Conservation (phyloP, 1,284 basidiomycete species). For the Ceratobasidium sp. region DNA sequence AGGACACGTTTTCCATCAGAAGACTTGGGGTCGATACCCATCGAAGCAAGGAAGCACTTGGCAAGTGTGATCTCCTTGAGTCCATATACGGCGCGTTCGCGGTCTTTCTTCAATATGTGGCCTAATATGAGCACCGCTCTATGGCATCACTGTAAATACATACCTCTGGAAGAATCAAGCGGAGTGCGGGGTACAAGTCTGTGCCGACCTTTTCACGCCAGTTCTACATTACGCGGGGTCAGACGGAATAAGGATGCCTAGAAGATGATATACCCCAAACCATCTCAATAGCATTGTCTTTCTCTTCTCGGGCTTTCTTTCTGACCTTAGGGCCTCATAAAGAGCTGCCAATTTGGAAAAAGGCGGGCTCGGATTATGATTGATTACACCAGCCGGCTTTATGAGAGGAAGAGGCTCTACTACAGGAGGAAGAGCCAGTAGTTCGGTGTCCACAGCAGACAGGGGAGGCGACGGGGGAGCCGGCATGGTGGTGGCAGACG, state of each 20-base stretch:
- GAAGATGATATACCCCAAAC: conserved; percentile 65
- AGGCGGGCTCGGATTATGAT: conserved; percentile 55
- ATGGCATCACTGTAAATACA: conserved; percentile 34
- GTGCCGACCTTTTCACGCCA: conserved; percentile 77
- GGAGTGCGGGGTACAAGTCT: conserved; percentile 77
- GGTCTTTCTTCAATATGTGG: conserved; percentile 73
- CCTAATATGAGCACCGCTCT: background rate
- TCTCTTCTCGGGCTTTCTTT: conserved; percentile 73
- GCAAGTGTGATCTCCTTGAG: conserved; percentile 91
- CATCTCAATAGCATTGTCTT: conserved; percentile 68
- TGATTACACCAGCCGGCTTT: conserved; percentile 39
- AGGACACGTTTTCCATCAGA: conserved; percentile 79
- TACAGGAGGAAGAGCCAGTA: background rate
- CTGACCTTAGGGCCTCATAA: conserved; percentile 71
- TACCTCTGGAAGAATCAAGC: conserved; percentile 78
- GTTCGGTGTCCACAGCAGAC: conserved; percentile 15
- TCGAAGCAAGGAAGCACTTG: conserved; percentile 86
- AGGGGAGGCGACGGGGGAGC: conserved; percentile 36
- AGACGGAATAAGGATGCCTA: background rate
- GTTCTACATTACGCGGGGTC: conserved; percentile 56
- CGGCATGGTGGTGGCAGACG: conserved; percentile 13
- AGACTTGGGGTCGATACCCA: conserved; percentile 79
- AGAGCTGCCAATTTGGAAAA: conserved; percentile 69
- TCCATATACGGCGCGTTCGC: conserved; percentile 87
- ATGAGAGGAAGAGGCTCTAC: conserved; percentile 35